Evolutionary conservation across 2,329 filamentous ascomycete species (phyloP).

Genomic region (Periconia sp.): DNA sequence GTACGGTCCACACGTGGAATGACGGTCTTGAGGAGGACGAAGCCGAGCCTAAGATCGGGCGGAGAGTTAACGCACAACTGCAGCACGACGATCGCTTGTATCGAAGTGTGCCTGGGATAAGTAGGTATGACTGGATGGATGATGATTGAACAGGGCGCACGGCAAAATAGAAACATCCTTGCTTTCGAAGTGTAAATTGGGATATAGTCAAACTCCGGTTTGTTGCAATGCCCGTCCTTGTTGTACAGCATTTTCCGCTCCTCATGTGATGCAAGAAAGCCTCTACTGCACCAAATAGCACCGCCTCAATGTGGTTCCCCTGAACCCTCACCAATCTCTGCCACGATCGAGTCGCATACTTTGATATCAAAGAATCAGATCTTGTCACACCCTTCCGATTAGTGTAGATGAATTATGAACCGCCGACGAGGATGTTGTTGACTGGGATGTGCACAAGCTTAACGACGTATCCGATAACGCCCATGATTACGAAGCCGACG

Average conservation of each 20-base stretch:
- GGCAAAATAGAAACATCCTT: not conserved
- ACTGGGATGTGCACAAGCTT: conserved; percentile 61
- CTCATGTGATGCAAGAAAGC: too few species aligned
- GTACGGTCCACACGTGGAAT: conserved; percentile 79
- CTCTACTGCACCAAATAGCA: too few species aligned
- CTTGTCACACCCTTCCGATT: not conserved
- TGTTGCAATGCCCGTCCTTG: conserved; percentile 31
- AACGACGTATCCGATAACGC: conserved; percentile 59
- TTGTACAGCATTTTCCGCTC: conserved; percentile 43
- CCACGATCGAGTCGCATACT: too few species aligned
- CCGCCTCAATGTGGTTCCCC: too few species aligned
- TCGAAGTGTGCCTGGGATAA: conserved; percentile 25
- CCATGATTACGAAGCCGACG: conserved; percentile 61
- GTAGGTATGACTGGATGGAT: conserved; percentile 36
- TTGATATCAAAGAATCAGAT: too few species aligned
- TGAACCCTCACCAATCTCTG: too few species aligned
- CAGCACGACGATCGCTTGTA: conserved; percentile 46
- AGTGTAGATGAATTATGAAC: conserved; percentile 33
- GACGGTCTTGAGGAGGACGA: conserved; percentile 70
- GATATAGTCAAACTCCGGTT: conserved; percentile 46
- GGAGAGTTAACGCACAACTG: conserved; percentile 44
- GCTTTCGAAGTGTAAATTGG: conserved; percentile 27
- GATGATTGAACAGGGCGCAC: conserved; percentile 37
- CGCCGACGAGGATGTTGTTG: conserved; percentile 60
- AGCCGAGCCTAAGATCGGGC: conserved; percentile 41